Base-by-base conservation (phyloP, 2,329 filamentous ascomycete genomes). In the Talaromyces pinophilus region DNA sequence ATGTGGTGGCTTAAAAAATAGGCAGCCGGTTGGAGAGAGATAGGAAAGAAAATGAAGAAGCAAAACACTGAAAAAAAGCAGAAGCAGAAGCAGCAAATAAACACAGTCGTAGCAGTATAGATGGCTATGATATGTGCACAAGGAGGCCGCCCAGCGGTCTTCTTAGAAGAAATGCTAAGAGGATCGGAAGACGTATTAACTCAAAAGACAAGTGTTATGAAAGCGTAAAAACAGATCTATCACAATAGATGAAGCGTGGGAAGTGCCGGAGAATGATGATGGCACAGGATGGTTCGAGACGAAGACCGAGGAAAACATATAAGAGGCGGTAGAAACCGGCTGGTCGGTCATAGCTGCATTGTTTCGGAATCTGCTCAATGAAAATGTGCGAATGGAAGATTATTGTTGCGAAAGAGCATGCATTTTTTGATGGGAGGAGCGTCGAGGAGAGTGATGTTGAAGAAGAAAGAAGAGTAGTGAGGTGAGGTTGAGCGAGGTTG, bases 1-100 rank as follows among this genome's bases (percentile, higher is more conserved):
- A 63, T 75, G 4, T 57, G 57, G 22, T 75, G 78, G 79, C 79
- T 83, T 81, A 79, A 81, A 79, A 83, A 82, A 83, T 83, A 83
- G 74, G 77, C 80, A 82, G 80, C 80, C 81, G 44, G 65, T 67
- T 75, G 73, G 70, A 73, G 71, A 73, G 69, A 71, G 70, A 72
- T 69, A 72, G 68, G 74, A 70, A 69, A 73, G 72, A 65, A 66
- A 65, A 68, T 46, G 55, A 67, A 42, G 63, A 57, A 66, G 59
- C 44, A 6, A 64, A 63, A 65, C 63, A 55, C 19, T 52, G 70
- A 67, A 30, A 59, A 68, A 70, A 70, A 65, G 64, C 44, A 52
- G 54, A 57, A 64, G 50, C 50, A 19, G 55, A 62, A 59, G 63
- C 35, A 64, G 59, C 52, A 42, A 40, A 62, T 25, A 38, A 35